Percentiles rank a stretch among this genome's conserved stretches.
phyloP scores from a whole-genome alignment of 805 yeast genomes.

The Candida silvatica region DNA sequence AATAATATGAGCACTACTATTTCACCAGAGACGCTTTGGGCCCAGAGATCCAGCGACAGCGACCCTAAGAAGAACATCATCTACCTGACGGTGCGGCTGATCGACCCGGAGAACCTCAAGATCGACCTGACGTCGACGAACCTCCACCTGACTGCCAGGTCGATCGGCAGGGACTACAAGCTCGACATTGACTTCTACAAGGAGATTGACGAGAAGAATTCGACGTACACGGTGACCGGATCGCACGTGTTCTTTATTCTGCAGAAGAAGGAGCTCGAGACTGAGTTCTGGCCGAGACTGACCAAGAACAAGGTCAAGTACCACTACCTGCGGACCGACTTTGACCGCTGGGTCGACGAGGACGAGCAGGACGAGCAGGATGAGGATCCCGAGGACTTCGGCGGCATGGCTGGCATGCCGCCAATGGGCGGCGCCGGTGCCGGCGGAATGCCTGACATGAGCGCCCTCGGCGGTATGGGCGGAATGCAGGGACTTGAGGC shows the following conservation, averaged over 20 bases:
- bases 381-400: slow-evolving; percentile 28
- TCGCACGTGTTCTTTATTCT: slow-evolving; percentile 57
- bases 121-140: slow-evolving; percentile 49
- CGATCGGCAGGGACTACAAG: slow-evolving; percentile 48
- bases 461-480: slow-evolving; percentile 4
- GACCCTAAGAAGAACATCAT: slow-evolving; percentile 69
- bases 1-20: too few relatives aligned
- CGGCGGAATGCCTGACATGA: neutral
- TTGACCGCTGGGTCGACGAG: slow-evolving; percentile 97
- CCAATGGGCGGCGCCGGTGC: neutral
- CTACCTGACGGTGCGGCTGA: slow-evolving; percentile 63
- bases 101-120: slow-evolving; percentile 58
- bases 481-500: slow-evolving; percentile 14
- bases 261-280: slow-evolving; percentile 57
- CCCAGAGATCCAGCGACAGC: slow-evolving; percentile 82
- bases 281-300: slow-evolving; percentile 93
- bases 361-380: slow-evolving; percentile 84
- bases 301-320: slow-evolving; percentile 77
- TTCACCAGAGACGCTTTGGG: slow-evolving; percentile 63
- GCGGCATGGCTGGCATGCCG: slow-evolving; percentile 5
- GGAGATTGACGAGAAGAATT: slow-evolving; percentile 59
- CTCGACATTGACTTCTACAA: slow-evolving; percentile 69
- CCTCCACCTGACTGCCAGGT: slow-evolving; percentile 42
- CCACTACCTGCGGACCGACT: slow-evolving; percentile 84
- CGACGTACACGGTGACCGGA: slow-evolving; percentile 51